Evolutionary conservation across 2,329 filamentous ascomycete genomes (phyloP), one percentile per base, ranked within the genome.

Genomic region (Nigrograna mackinnonii): DNA sequence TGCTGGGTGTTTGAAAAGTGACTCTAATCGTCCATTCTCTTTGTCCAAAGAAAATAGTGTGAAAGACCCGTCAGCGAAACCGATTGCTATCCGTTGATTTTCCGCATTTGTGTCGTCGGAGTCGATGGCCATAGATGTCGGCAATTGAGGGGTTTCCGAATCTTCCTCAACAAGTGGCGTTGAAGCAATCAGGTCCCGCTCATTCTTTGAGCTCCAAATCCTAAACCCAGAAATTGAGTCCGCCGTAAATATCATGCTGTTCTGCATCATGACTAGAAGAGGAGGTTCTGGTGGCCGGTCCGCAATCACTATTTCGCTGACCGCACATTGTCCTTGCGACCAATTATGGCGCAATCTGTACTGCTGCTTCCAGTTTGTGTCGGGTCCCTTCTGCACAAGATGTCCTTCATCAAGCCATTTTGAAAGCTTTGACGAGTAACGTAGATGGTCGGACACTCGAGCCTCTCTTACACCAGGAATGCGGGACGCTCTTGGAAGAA

Each of bases 261-360:
- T 83, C 31, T 86, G 80, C 49, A 95, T 79, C 63, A 88, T 89
- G 35, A 91, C 87, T 5, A 96, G 73, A 26, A 91, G 65, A 2
- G 78, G 78, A 26, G 87, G 74, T 64, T 84, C 61, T 40, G 75
- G 70, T 2, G 74, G 68, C 32, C 70, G 55, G 44, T 77, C 72
- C 39, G 77, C 72, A 18, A 90, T 79, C 33, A 84, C 77, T 21
- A 96, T 80, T 66, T 95, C 88, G 24, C 87, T 84, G 11, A 96
- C 83, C 26, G 82, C 86, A 58, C 90, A 95, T 53, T 82, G 84
- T 1, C 92, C 94, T 48, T 79, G 82, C 1, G 87, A 82, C 94
- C 94, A 97, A 70, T 97, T 97, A 64, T 96, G 87, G 34, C 89
- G 80, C 37, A 96, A 76, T 58, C 86, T 89, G 69, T 95, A 97